Percentiles rank a stretch among this genome's conserved stretches.
Evolutionary conservation across 139 green algal species (phyloP).

Genomic region (Chlorella sp.): DNA sequence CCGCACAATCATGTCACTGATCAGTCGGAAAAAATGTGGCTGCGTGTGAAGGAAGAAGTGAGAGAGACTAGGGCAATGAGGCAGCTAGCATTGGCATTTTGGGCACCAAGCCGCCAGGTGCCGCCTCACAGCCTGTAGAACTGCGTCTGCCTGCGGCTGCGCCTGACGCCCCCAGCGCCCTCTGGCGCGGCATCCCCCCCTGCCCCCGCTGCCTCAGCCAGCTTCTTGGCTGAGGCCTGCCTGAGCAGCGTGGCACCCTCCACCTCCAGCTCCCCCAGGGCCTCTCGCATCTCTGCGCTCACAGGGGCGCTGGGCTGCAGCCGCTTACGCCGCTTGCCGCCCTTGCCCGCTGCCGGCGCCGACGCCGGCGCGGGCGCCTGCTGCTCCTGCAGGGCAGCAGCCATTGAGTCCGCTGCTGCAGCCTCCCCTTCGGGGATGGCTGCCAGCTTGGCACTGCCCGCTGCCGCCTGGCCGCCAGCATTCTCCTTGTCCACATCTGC

Average conservation of each 20-base stretch:
- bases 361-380: background rate
- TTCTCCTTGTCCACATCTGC: conserved; percentile 2
- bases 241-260: background rate
- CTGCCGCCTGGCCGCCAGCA: background rate
- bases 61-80: too few species aligned
- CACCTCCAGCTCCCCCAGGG: conserved; percentile 25
- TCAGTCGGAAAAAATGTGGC: too few species aligned
- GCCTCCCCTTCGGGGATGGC: background rate
- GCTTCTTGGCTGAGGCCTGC: background rate
- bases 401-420: background rate
- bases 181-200: background rate
- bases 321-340: conserved; percentile 1
- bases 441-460: background rate
- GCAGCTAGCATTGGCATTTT: background rate
- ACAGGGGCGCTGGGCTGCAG: conserved; percentile 25
- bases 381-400: background rate
- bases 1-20: too few species aligned
- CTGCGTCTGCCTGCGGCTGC: conserved; percentile 21
- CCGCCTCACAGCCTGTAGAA: conserved; percentile 28
- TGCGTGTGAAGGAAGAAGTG: too few species aligned
- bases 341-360: background rate
- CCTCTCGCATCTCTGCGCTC: conserved; percentile 22
- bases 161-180: background rate
- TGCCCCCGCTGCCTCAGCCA: background rate
- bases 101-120: background rate